Conservation (phyloP, 2,329 filamentous ascomycete species). For the Tolypocladium endophyticum region DNA sequence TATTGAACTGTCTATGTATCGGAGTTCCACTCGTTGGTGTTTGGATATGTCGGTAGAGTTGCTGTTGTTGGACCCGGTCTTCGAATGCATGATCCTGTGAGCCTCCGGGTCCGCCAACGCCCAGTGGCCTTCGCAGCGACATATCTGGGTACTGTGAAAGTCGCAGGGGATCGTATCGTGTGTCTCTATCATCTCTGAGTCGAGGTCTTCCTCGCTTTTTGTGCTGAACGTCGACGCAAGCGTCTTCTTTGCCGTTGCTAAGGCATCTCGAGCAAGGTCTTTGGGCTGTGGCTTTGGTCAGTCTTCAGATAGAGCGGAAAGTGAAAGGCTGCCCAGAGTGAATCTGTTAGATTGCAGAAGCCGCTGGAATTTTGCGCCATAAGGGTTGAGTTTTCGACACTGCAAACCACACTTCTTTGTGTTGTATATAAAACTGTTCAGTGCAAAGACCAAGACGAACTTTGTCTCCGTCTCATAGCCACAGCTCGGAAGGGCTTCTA, state of each 20-base stretch:
- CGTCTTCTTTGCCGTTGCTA: conserved; percentile 68
- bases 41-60: conserved; percentile 43
- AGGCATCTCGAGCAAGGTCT: conserved; percentile 70
- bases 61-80: conserved; percentile 32
- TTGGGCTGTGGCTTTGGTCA: conserved; percentile 44
- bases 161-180: conserved; percentile 43
- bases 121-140: conserved; percentile 37
- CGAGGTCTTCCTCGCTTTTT: conserved; percentile 75
- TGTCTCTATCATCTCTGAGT: conserved; percentile 60
- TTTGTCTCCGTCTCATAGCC: not conserved
- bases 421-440: not conserved
- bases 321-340: not conserved
- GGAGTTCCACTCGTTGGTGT: conserved; percentile 39
- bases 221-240: conserved; percentile 74
- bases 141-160: conserved; percentile 35
- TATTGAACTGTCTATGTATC: conserved; percentile 36
- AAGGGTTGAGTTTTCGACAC: not conserved
- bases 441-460: not conserved
- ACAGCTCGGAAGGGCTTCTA: not conserved
- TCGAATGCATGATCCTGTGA: conserved; percentile 33
- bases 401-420: not conserved
- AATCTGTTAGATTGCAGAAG: too few species aligned
- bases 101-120: conserved; percentile 37
- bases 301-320: conserved; percentile 9
- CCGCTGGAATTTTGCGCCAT: too few species aligned